Conservation (phyloP, 1,139 yeast genomes). For the Geotrichum aggregatum region DNA sequence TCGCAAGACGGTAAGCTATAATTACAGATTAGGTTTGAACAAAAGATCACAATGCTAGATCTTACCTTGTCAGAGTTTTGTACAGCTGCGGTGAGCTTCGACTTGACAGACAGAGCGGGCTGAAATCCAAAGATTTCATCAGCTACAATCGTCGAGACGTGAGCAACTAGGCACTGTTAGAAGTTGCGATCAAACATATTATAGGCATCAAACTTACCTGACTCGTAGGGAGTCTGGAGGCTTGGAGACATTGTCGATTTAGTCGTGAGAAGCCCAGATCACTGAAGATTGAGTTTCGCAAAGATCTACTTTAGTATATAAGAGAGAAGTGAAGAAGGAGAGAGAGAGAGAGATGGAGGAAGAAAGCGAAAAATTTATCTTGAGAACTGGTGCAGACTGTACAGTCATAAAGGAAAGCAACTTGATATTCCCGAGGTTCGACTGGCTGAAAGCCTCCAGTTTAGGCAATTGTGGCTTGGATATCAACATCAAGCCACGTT, state of each 20-base stretch:
- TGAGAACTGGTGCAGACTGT: neutral
- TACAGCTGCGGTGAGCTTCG: constrained; percentile 36
- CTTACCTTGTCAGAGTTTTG: constrained; percentile 23
- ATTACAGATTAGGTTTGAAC: neutral
- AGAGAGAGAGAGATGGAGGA: neutral
- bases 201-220: constrained; percentile 9
- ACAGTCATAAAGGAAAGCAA: neutral
- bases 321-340: neutral
- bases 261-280: neutral
- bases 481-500: constrained; percentile 14
- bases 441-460: neutral
- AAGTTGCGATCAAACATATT: neutral
- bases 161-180: constrained; percentile 26
- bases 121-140: constrained; percentile 46
- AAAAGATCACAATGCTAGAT: neutral
- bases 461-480: constrained; percentile 15
- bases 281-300: neutral
- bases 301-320: no score
- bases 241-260: neutral
- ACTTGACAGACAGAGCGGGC: constrained; percentile 47
- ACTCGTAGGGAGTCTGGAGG: constrained; percentile 12
- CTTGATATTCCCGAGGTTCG: neutral
- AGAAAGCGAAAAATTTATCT: neutral
- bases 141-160: constrained; percentile 33
- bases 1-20: constrained; percentile 39